These are phyloP conservation scores for Aspergillus saccharolyticus DNA, from an alignment of 495 filamentous ascomycete species.

Conservation along the genomic window DNA sequence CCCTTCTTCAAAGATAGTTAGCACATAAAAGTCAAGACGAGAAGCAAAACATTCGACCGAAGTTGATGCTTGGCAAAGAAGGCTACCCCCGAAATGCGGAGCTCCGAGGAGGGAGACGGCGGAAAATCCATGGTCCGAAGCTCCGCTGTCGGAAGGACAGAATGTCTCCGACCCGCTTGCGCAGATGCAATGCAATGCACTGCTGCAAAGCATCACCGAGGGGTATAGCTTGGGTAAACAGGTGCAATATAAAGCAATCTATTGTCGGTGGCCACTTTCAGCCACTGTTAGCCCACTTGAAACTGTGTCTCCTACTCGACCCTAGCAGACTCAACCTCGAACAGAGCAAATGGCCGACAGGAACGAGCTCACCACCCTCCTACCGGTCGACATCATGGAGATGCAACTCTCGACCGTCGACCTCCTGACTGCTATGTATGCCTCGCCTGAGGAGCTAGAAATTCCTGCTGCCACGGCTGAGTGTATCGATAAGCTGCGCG, in stretches of 20 bases:
- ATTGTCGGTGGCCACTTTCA: no score
- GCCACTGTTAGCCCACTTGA: no score
- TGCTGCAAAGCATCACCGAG: no score
- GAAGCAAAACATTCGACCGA: no score
- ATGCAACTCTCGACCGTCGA: slow-evolving; percentile 35
- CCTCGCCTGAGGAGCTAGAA: slow-evolving; percentile 31
- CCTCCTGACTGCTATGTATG: slow-evolving; percentile 36
- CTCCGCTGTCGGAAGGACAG: background rate
- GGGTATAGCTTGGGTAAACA: no score
- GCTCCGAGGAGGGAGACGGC: background rate
- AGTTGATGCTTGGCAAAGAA: no score
- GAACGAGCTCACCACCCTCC: slow-evolving; percentile 7
- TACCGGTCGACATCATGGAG: slow-evolving; percentile 29
- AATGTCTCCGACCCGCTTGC: background rate
- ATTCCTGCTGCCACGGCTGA: slow-evolving; percentile 28
- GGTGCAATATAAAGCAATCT: no score
- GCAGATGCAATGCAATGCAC: no score
- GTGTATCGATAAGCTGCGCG: slow-evolving; percentile 29
- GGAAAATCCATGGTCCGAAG: background rate
- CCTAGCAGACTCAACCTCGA: no score
- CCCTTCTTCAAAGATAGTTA: no score
- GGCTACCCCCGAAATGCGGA: background rate
- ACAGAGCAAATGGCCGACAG: slow-evolving; percentile 17
- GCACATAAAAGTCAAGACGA: no score
- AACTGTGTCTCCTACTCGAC: no score